phyloP scores from a whole-genome alignment of 495 filamentous ascomycete genomes.

The Aspergillus incahuasiensis region DNA sequence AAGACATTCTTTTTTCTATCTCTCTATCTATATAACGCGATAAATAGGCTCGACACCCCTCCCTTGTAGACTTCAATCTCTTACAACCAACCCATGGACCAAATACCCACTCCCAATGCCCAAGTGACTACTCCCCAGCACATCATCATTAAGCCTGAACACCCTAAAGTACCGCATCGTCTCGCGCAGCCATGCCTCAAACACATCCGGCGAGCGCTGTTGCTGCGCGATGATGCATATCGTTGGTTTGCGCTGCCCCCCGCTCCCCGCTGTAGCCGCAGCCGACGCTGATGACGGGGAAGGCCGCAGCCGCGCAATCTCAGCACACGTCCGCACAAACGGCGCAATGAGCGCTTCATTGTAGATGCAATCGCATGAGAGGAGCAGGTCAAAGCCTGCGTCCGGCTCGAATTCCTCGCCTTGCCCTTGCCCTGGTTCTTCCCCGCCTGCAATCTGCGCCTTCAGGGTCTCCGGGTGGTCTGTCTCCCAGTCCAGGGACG shows the following conservation, averaged over 20 bases:
- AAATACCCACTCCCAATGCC: slow-evolving; percentile 46
- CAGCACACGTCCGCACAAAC: slow-evolving; percentile 79
- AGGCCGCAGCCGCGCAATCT: slow-evolving; percentile 59
- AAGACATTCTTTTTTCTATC: background rate
- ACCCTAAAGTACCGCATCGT: slow-evolving; percentile 63
- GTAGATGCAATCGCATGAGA: slow-evolving; percentile 89
- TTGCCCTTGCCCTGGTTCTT: background rate
- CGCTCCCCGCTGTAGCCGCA: background rate
- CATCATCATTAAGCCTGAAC: slow-evolving; percentile 69
- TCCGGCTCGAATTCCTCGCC: slow-evolving; percentile 23
- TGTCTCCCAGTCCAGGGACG: slow-evolving; percentile 42
- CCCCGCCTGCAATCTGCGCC: slow-evolving; percentile 10
- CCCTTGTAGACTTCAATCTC: too few species aligned
- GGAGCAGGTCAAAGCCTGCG: slow-evolving; percentile 56
- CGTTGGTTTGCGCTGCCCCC: slow-evolving; percentile 34
- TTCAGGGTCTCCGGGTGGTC: slow-evolving; percentile 34
- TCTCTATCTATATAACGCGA: too few species aligned
- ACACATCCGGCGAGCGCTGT: slow-evolving; percentile 75
- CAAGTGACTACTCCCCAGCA: slow-evolving; percentile 52
- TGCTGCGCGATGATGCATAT: slow-evolving; percentile 80
- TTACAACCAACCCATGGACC: slow-evolving; percentile 38
- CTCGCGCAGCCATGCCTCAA: slow-evolving; percentile 71
- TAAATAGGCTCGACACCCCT: too few species aligned
- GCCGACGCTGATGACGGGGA: too few species aligned
- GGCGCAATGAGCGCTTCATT: slow-evolving; percentile 79